Conservation (phyloP, 495 filamentous ascomycete genomes). For the Saxophila tyrrhenica region DNA sequence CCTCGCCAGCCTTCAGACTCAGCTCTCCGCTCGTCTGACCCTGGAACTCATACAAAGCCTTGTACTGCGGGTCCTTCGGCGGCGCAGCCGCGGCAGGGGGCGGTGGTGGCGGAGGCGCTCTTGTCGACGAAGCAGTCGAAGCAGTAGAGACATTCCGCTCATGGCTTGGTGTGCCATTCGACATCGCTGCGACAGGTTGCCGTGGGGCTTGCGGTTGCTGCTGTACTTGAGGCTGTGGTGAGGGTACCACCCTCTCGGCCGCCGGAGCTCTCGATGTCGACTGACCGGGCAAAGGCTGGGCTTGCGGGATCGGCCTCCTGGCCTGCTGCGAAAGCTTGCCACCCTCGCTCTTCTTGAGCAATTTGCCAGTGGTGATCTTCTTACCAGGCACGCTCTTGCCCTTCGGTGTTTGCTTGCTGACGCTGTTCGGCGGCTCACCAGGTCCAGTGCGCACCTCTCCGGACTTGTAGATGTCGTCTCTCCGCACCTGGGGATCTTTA, state of each 20-base stretch:
- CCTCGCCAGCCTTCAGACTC: conserved; percentile 59
- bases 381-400: conserved; percentile 71
- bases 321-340: conserved; percentile 48
- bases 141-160: conserved; percentile 39
- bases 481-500: conserved; percentile 63
- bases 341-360: conserved; percentile 76
- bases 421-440: conserved; percentile 73
- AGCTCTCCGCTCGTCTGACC: conserved; percentile 72
- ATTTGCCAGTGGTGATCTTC: conserved; percentile 81
- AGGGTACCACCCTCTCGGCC: conserved; percentile 21
- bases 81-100: conserved; percentile 62
- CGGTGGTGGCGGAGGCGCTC: conserved; percentile 54
- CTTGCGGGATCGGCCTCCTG: conserved; percentile 27
- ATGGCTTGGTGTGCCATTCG: conserved; percentile 34
- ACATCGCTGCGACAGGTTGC: conserved; percentile 37
- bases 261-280: conserved; percentile 17
- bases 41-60: conserved; percentile 78
- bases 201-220: conserved; percentile 33
- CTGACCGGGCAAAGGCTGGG: conserved; percentile 18
- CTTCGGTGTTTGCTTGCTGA: conserved; percentile 75
- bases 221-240: conserved; percentile 17
- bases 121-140: conserved; percentile 36
- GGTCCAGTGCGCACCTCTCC: conserved; percentile 73
- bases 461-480: conserved; percentile 85
- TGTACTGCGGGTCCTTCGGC: conserved; percentile 62